These are phyloP conservation scores for Tremella mesenterica DNA, from an alignment of 768 basidiomycete species.

Conservation along the genomic window DNA sequence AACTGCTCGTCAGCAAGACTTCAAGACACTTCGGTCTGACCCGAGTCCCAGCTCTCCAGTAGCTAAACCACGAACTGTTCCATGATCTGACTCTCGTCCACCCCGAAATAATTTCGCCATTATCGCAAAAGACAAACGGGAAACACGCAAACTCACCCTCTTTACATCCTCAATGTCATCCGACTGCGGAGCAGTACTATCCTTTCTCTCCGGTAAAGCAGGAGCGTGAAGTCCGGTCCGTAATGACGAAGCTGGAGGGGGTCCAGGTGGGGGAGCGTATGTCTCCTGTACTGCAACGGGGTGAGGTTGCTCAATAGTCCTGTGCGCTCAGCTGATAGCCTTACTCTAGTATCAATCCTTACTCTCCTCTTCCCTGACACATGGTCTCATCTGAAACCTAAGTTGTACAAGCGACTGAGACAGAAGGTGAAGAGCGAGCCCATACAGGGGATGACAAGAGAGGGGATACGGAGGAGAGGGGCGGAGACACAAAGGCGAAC, in stretches of 20 bases:
- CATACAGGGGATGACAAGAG: no score
- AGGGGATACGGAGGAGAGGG: no score
- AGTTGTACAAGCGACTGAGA: no score
- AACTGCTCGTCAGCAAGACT: constrained; percentile 69
- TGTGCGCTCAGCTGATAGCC: constrained; percentile 48
- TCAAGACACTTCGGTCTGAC: no score
- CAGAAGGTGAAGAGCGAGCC: neutral
- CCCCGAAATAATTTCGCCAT: no score
- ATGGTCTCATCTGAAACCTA: no score
- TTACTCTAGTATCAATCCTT: no score
- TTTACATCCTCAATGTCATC: constrained; percentile 45
- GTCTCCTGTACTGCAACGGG: constrained; percentile 43
- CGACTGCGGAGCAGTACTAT: constrained; percentile 28
- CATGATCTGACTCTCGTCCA: no score
- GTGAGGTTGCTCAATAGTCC: constrained; percentile 48
- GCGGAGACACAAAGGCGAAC: constrained; percentile 33
- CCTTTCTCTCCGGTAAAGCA: constrained; percentile 14
- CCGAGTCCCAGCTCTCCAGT: no score
- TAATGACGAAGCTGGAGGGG: constrained; percentile 27
- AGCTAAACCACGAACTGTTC: no score
- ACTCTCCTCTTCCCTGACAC: no score
- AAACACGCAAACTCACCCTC: constrained; percentile 40
- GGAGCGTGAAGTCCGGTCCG: constrained; percentile 18
- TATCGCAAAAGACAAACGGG: constrained; percentile 57
- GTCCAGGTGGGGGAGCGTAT: constrained; percentile 42